Conservation (phyloP, 257 asterid genomes). For the Capsicum pubescens region DNA sequence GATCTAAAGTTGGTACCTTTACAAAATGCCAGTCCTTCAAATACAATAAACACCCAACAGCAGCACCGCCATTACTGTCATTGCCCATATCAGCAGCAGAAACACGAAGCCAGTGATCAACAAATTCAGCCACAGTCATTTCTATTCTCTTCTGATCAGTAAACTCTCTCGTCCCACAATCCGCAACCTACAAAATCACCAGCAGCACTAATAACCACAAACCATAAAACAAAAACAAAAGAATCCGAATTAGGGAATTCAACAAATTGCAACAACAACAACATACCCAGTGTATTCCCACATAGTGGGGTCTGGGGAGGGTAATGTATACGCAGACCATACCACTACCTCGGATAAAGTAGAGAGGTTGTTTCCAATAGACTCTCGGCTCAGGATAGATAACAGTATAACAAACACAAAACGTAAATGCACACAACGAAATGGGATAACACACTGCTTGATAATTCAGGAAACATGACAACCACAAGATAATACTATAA, state of each 20-base stretch:
- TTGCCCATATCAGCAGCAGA: slow-evolving; percentile 37
- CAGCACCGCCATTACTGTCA: neutral
- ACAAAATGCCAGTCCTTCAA: slow-evolving; percentile 99
- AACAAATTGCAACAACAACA: no score
- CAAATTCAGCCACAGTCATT: slow-evolving; percentile 81
- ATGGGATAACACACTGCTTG: no score
- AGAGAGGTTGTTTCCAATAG: no score
- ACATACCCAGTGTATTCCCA: no score
- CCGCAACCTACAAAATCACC: slow-evolving; percentile 69
- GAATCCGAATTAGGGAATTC: neutral
- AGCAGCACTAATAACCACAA: neutral
- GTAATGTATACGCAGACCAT: no score
- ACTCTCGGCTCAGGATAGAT: no score
- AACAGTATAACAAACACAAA: no score
- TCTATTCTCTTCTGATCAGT: slow-evolving; percentile 84
- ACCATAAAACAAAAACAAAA: neutral
- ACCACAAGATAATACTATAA: no score
- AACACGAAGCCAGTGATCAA: slow-evolving; percentile 53
- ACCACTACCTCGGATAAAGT: no score
- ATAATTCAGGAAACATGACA: no score
- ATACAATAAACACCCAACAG: slow-evolving; percentile 57
- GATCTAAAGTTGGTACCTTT: slow-evolving; percentile 50
- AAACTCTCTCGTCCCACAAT: slow-evolving; percentile 76
- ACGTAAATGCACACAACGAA: no score
- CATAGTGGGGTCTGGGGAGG: no score